Percentiles rank a stretch among this genome's conserved stretches.
Conservation (phyloP, 176 grass and related monocot genomes). For the Ampelocalamus luodianensis region DNA sequence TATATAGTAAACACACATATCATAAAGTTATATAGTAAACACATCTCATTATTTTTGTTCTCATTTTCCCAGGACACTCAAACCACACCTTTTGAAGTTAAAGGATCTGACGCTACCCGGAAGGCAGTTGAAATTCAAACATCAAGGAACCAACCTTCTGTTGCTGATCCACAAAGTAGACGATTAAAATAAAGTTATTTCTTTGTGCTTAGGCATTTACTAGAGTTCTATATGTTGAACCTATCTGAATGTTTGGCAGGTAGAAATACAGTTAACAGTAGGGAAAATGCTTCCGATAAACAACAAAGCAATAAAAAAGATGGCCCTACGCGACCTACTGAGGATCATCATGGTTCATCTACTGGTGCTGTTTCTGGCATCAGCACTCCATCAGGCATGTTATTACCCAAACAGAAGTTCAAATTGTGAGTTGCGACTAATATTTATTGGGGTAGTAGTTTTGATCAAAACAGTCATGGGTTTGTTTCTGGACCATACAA, state of each 20-base stretch:
- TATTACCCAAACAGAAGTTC: constrained; percentile 1
- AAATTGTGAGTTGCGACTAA: background rate
- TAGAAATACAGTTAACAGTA: constrained; percentile 40
- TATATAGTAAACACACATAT: background rate
- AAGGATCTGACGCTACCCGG: constrained; percentile 32
- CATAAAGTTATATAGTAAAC: background rate
- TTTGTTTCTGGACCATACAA: background rate
- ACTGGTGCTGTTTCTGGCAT: constrained; percentile 36
- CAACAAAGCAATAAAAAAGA: constrained; percentile 41
- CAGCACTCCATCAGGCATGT: constrained; percentile 43
- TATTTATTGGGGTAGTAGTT: background rate
- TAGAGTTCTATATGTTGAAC: background rate
- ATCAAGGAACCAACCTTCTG: constrained; percentile 44
- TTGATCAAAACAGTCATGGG: constrained; percentile 11
- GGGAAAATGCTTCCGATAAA: constrained; percentile 33
- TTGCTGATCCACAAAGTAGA: constrained; percentile 42
- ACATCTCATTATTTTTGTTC: constrained; percentile 11
- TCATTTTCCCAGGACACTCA: constrained; percentile 39
- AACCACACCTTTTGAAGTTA: constrained; percentile 44
- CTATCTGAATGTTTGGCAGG: constrained; percentile 46
- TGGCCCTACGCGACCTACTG: constrained; percentile 10
- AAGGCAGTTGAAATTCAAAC: constrained; percentile 44
- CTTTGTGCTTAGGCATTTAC: background rate
- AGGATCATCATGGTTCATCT: constrained; percentile 45
- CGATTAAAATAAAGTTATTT: background rate